A percentile compares a stretch with the other conserved stretches of the same genome.
These are phyloP conservation scores for Fusarium pseudograminearum DNA, from an alignment of 2,329 filamentous ascomycete species.

Conservation along the genomic window DNA sequence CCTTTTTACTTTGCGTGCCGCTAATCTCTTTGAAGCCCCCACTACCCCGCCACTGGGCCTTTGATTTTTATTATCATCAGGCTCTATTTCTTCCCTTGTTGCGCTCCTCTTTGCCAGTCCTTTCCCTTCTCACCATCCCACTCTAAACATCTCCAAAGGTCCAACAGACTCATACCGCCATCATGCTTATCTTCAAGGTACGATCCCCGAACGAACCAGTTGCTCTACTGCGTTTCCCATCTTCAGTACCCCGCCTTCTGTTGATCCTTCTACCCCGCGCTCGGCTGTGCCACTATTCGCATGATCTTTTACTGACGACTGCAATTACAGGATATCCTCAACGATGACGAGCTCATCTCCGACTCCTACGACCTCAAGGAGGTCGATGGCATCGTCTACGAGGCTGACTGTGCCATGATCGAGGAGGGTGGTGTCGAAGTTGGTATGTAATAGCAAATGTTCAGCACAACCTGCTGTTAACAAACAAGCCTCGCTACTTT, in stretches of 20 bases:
- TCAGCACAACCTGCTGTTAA: neutral
- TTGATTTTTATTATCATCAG: conserved; percentile 48
- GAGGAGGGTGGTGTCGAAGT: conserved; percentile 79
- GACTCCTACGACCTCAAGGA: conserved; percentile 90
- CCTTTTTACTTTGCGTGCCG: conserved; percentile 25
- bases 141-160: conserved; percentile 24
- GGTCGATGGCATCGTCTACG: conserved; percentile 83
- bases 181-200: conserved; percentile 82
- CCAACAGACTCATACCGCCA: conserved; percentile 58
- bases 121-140: conserved; percentile 29
- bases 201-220: conserved; percentile 32
- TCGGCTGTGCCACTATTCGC: conserved; percentile 24
- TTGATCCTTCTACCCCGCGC: conserved; percentile 34
- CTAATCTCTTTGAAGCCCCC: conserved; percentile 40
- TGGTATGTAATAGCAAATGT: conserved; percentile 63
- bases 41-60: conserved; percentile 44
- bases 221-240: neutral
- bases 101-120: conserved; percentile 38
- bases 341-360: conserved; percentile 95
- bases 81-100: conserved; percentile 35
- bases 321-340: conserved; percentile 80
- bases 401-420: conserved; percentile 94
- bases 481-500: neutral
- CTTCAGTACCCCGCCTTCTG: conserved; percentile 17
- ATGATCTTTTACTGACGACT: conserved; percentile 47